Conservation (phyloP, 805 yeast genomes). For the Nakazawaea anatomiae region DNA sequence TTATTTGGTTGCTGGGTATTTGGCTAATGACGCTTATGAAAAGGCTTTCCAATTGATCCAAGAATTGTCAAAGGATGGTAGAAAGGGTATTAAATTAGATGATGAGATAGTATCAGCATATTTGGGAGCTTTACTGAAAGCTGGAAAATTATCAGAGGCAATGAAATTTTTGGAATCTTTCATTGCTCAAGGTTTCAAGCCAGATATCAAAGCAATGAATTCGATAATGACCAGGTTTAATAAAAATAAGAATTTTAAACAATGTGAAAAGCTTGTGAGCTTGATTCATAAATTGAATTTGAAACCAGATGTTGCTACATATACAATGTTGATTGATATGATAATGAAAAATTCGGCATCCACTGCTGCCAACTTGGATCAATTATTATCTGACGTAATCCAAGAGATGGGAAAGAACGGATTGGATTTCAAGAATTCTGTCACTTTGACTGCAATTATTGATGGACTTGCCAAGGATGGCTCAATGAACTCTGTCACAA, state of each 20-base stretch:
- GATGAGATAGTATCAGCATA: constrained; percentile 36
- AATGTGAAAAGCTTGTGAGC: constrained; percentile 30
- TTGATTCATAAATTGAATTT: constrained; percentile 24
- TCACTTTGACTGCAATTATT: constrained; percentile 46
- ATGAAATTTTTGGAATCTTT: constrained; percentile 20
- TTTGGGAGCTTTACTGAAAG: constrained; percentile 31
- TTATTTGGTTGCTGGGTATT: constrained; percentile 40
- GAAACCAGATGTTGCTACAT: constrained; percentile 56
- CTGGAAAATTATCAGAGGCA: constrained; percentile 37
- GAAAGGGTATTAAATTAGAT: constrained; percentile 29
- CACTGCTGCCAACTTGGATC: constrained; percentile 30
- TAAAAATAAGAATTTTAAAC: constrained; percentile 30
- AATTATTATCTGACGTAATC: constrained; percentile 24
- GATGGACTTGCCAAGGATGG: constrained; percentile 47
- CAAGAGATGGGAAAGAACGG: constrained; percentile 32
- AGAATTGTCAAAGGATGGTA: constrained; percentile 21
- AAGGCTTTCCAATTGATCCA: constrained; percentile 35
- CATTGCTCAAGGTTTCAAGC: constrained; percentile 27
- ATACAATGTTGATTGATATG: constrained; percentile 51
- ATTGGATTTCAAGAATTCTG: constrained; percentile 32
- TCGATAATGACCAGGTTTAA: constrained; percentile 38
- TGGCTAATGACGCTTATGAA: constrained; percentile 32
- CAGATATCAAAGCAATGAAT: constrained; percentile 48
- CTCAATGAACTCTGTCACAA: constrained; percentile 45
- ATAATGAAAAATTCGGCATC: constrained; percentile 45